These are phyloP conservation scores for Rhodosorus marinus DNA, from an alignment of 23 red algal species.

Conservation along the genomic window DNA sequence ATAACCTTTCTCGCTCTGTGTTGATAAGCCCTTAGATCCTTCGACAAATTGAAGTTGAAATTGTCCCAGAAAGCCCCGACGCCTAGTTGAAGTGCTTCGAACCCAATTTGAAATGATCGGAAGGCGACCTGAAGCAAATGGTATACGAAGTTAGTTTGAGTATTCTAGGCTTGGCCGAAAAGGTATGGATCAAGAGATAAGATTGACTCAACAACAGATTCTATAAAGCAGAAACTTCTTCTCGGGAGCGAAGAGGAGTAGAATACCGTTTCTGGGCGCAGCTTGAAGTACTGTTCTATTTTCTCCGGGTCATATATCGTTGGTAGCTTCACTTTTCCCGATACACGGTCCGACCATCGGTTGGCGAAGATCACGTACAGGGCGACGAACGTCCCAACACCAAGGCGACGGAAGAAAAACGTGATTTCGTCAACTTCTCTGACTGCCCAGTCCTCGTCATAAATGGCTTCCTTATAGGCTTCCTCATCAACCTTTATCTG, in stretches of 20 bases:
- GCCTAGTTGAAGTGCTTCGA: not conserved
- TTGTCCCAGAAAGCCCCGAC: too few species aligned
- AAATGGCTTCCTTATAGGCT: not conserved
- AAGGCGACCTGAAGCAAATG: not conserved
- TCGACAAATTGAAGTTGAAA: too few species aligned
- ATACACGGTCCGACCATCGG: constrained; percentile 28
- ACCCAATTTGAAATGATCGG: not conserved
- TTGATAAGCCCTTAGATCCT: too few species aligned
- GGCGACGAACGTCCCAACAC: constrained; percentile 17
- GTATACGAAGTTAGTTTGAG: not conserved
- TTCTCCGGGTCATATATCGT: constrained; percentile 21
- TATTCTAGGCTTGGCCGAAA: not conserved
- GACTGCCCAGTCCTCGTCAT: too few species aligned
- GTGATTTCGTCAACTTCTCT: too few species aligned
- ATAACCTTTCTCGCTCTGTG: too few species aligned
- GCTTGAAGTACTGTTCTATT: constrained; percentile 20
- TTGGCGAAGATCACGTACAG: constrained; percentile 20
- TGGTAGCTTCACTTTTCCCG: constrained; percentile 13
- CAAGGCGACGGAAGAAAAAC: not conserved
- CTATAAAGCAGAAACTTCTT: too few species aligned
- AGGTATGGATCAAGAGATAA: constrained; percentile 7
- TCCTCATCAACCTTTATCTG: not conserved
- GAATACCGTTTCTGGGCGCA: constrained; percentile 33
- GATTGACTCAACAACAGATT: constrained; percentile 5
- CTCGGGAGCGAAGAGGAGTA: too few species aligned